A percentile compares a stretch with the other conserved stretches of the same genome.
phyloP scores from a whole-genome alignment of 116 monocot species.

The Zostera marina region DNA sequence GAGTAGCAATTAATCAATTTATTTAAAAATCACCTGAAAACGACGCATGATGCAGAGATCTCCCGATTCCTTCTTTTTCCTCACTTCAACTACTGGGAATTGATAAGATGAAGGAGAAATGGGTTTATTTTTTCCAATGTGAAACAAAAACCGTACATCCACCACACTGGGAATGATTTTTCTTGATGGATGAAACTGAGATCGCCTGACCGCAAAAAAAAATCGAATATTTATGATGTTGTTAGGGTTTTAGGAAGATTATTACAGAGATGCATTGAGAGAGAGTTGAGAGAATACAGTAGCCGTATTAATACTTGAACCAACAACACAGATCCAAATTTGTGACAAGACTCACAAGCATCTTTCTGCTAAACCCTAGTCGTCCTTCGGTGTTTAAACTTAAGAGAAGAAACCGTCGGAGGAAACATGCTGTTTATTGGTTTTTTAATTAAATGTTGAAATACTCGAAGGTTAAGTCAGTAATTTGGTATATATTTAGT shows the following conservation, averaged over 20 bases:
- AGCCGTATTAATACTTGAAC: background rate
- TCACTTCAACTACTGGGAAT: background rate
- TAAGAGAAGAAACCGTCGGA: no score
- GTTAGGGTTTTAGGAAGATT: constrained; percentile 1
- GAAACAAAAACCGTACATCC: background rate
- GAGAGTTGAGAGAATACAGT: background rate
- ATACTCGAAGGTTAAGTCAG: no score
- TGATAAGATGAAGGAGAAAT: background rate
- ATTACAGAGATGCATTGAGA: background rate
- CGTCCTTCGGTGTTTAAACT: no score
- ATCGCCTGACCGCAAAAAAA: background rate
- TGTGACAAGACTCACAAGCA: constrained; percentile 1
- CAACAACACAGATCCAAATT: background rate
- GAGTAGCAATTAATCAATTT: background rate
- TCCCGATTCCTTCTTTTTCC: background rate
- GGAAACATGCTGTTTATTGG: no score
- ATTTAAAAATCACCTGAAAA: background rate
- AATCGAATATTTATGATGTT: background rate
- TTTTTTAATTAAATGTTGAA: no score
- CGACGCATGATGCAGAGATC: background rate
- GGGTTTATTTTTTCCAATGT: background rate
- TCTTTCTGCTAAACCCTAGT: background rate
- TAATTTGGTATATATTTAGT: no score
- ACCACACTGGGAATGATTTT: background rate
- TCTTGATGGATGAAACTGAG: background rate